A percentile compares a stretch with the other conserved stretches of the same genome.
Conservation (phyloP, 208 protist species). For the Trypanosoma grayi region DNA sequence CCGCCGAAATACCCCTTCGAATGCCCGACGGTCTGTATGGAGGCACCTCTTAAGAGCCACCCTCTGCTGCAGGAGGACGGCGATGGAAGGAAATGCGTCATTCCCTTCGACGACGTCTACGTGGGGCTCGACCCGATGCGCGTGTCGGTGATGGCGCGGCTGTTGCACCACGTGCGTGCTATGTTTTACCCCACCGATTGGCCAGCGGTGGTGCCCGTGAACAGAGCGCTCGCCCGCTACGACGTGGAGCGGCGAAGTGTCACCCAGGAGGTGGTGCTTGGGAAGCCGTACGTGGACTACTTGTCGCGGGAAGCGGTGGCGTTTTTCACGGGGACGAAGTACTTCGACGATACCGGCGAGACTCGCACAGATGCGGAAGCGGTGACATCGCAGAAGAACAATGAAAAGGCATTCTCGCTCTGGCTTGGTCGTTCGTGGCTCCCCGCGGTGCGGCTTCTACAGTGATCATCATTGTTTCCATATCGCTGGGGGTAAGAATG, state of each 20-base stretch:
- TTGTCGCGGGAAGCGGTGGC: slow-evolving; percentile 40
- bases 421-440: slow-evolving; percentile 17
- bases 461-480: slow-evolving; percentile 11
- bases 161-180: slow-evolving; percentile 50
- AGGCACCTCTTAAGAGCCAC: slow-evolving; percentile 45
- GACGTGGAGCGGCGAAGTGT: slow-evolving; percentile 46
- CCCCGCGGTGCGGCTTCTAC: neutral
- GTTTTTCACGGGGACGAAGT: slow-evolving; percentile 33
- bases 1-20: slow-evolving; percentile 69
- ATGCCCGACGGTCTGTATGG: slow-evolving; percentile 48
- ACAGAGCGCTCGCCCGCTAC: slow-evolving; percentile 15
- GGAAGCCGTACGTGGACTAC: slow-evolving; percentile 59
- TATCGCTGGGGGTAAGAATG: no score
- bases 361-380: neutral
- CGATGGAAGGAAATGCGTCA: slow-evolving; percentile 6
- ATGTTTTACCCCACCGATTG: slow-evolving; percentile 62
- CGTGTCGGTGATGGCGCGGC: slow-evolving; percentile 55
- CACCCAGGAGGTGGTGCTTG: slow-evolving; percentile 51
- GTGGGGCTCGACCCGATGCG: slow-evolving; percentile 60
- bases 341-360: slow-evolving; percentile 13
- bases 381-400: neutral
- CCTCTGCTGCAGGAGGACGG: slow-evolving; percentile 37
- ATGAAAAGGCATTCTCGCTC: slow-evolving; percentile 4
- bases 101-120: slow-evolving; percentile 65
- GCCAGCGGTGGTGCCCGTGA: slow-evolving; percentile 18